These are phyloP conservation scores for Candida broadrunensis DNA, from an alignment of 805 yeast species.

Conservation along the genomic window DNA sequence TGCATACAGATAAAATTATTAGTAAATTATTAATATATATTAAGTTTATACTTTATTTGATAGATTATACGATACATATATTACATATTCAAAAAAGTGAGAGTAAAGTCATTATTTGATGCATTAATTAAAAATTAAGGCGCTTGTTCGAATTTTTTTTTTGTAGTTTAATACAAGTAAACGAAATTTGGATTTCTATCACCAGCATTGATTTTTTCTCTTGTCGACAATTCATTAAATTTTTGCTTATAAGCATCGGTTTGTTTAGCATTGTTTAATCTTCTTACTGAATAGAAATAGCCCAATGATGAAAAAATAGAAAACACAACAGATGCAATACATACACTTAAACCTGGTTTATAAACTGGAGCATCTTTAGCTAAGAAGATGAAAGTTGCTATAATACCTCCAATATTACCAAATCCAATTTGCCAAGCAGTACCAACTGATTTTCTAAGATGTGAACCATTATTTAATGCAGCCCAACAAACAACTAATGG, in stretches of 20 bases:
- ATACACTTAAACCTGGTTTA: conserved; percentile 50
- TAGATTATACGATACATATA: too few species aligned
- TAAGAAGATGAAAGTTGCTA: conserved; percentile 57
- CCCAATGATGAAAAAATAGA: conserved; percentile 30
- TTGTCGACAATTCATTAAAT: conserved; percentile 21
- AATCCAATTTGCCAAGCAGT: conserved; percentile 66
- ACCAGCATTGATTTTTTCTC: conserved; percentile 33
- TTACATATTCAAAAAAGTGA: too few species aligned
- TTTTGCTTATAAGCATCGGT: conserved; percentile 22
- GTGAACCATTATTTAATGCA: conserved; percentile 61
- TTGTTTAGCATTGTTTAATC: conserved; percentile 22
- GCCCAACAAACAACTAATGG: conserved; percentile 70
- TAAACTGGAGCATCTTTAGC: conserved; percentile 58
- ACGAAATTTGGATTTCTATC: conserved; percentile 36
- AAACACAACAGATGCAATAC: conserved; percentile 47
- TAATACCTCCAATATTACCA: conserved; percentile 72
- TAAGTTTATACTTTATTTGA: too few species aligned
- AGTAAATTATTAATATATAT: too few species aligned
- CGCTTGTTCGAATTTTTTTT: too few species aligned
- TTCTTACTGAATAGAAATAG: conserved; percentile 28
- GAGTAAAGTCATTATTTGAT: too few species aligned
- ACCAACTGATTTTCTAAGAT: conserved; percentile 55
- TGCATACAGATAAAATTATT: too few species aligned
- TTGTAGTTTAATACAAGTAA: conserved; percentile 33
- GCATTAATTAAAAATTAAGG: too few species aligned